These are phyloP conservation scores for Aspergillus bombycis DNA, from an alignment of 2,329 filamentous ascomycete genomes.

Conservation along the genomic window DNA sequence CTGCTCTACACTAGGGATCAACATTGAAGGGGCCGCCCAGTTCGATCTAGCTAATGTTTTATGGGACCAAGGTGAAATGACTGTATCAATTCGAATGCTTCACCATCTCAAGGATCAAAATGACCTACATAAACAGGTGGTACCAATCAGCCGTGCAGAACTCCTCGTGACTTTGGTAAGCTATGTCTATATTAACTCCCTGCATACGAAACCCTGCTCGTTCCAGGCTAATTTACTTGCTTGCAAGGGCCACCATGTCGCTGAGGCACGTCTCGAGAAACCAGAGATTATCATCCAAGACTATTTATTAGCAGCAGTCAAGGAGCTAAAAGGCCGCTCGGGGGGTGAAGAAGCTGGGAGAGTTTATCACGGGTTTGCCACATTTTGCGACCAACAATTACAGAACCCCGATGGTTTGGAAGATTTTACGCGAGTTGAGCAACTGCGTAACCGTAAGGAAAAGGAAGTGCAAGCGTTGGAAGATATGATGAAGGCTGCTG, in stretches of 20 bases:
- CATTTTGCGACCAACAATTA: constrained; percentile 92
- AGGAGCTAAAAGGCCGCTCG: constrained; percentile 71
- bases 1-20: constrained; percentile 71
- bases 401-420: constrained; percentile 83
- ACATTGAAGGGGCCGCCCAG: constrained; percentile 74
- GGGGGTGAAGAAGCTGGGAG: constrained; percentile 76
- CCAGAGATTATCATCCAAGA: constrained; percentile 86
- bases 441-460: constrained; percentile 76
- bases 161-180: constrained; percentile 77
- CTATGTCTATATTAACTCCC: constrained; percentile 4
- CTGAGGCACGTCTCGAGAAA: constrained; percentile 86
- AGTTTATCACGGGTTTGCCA: constrained; percentile 92
- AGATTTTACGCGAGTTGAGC: constrained; percentile 79
- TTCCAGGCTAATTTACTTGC: constrained; percentile 9
- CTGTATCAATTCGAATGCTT: constrained; percentile 85
- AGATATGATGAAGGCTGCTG: constrained; percentile 55
- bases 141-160: constrained; percentile 74
- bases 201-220: neutral
- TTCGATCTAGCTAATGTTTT: constrained; percentile 86
- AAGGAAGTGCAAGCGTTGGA: constrained; percentile 78
- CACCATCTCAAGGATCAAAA: constrained; percentile 69
- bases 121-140: constrained; percentile 68
- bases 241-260: constrained; percentile 75
- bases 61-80: constrained; percentile 92
- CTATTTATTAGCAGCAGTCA: constrained; percentile 82